phyloP scores from a whole-genome alignment of 2,329 filamentous ascomycete genomes.

The Fusarium palustre region DNA sequence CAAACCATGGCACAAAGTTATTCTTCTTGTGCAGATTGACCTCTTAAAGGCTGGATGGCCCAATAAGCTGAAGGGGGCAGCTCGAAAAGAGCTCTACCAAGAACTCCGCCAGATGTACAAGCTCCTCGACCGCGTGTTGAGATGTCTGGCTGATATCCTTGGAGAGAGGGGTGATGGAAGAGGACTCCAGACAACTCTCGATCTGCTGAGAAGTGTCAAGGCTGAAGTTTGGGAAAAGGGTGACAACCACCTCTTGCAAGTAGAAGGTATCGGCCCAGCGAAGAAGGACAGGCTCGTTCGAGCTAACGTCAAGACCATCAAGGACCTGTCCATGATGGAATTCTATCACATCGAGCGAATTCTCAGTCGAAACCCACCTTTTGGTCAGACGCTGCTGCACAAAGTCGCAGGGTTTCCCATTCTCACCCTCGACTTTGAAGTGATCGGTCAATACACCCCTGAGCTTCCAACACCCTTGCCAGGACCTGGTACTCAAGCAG shows the following conservation, averaged over 20 bases:
- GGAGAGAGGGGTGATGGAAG: constrained; percentile 68
- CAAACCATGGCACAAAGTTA: constrained; percentile 77
- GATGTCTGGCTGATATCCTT: constrained; percentile 55
- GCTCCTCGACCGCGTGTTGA: constrained; percentile 51
- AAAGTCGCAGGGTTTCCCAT: constrained; percentile 76
- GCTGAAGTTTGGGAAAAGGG: constrained; percentile 86
- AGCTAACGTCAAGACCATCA: constrained; percentile 77
- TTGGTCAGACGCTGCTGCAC: constrained; percentile 76
- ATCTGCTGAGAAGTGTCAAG: constrained; percentile 80
- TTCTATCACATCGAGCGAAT: constrained; percentile 80
- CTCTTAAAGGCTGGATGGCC: constrained; percentile 73
- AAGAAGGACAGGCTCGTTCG: constrained; percentile 79
- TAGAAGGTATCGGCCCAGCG: constrained; percentile 81
- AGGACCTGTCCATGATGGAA: constrained; percentile 75
- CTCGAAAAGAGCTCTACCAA: constrained; percentile 50
- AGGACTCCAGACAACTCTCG: constrained; percentile 75
- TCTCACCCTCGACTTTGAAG: constrained; percentile 57
- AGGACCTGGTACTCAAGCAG: background rate
- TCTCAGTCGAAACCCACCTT: constrained; percentile 84
- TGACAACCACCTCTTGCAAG: constrained; percentile 82
- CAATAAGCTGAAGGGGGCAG: constrained; percentile 55
- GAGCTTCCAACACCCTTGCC: background rate
- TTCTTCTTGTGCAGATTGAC: constrained; percentile 78
- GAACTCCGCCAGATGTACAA: constrained; percentile 51
- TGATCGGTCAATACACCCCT: constrained; percentile 40